Percentiles rank a stretch among this genome's conserved stretches.
Conservation (phyloP, 1,284 basidiomycete genomes). For the Rhodotorula sp. region DNA sequence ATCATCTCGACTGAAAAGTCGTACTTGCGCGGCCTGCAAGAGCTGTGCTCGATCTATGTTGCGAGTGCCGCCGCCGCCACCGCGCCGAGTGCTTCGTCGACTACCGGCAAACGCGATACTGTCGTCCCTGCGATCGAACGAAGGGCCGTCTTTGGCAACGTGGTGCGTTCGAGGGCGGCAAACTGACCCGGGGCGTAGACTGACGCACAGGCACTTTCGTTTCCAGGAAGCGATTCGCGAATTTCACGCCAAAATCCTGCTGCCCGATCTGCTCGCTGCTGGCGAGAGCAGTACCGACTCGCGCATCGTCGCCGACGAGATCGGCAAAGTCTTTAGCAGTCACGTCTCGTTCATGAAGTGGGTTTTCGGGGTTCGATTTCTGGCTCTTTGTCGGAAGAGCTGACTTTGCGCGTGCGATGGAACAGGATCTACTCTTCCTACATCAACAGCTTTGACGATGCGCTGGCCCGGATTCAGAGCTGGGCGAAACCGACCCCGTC, state of each 20-base stretch:
- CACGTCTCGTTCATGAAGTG: constrained; percentile 89
- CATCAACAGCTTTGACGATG: constrained; percentile 93
- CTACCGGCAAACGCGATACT: constrained; percentile 62
- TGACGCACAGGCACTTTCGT: constrained; percentile 20
- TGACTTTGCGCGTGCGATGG: neutral
- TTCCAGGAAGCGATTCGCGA: constrained; percentile 72
- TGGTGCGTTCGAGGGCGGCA: constrained; percentile 52
- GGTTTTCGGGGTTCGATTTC: constrained; percentile 46
- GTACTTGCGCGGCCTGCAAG: constrained; percentile 87
- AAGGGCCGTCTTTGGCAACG: constrained; percentile 86
- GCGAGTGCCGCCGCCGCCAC: constrained; percentile 73
- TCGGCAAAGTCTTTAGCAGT: constrained; percentile 82
- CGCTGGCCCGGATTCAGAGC: constrained; percentile 76
- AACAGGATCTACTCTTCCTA: constrained; percentile 79
- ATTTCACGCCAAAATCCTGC: constrained; percentile 88
- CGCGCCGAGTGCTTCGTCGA: constrained; percentile 53
- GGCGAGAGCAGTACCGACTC: constrained; percentile 56
- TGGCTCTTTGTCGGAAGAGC: too few species aligned
- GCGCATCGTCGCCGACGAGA: constrained; percentile 69
- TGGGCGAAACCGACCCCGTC: constrained; percentile 57
- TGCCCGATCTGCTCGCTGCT: constrained; percentile 73
- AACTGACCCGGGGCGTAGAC: constrained; percentile 24
- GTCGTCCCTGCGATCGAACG: constrained; percentile 82
- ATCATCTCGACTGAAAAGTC: constrained; percentile 81
- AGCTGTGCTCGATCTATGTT: constrained; percentile 94